Percentiles rank a stretch among this genome's conserved stretches.
Evolutionary conservation across 208 protist genomes (phyloP).

Genomic region (Crithidia acanthocephali): DNA sequence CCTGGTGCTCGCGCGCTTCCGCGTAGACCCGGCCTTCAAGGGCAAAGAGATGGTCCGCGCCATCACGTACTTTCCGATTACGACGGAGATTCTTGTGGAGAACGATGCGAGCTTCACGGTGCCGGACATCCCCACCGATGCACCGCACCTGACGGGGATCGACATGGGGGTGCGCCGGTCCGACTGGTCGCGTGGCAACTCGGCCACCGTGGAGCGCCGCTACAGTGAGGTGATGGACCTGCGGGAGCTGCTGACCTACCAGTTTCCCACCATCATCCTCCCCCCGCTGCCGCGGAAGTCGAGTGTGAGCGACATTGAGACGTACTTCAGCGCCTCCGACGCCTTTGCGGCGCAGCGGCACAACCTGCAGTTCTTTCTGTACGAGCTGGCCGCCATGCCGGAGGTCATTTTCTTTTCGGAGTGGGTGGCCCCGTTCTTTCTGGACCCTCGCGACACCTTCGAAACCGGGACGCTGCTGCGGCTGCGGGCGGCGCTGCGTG

Average conservation of each 20-base stretch:
- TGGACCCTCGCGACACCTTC: constrained; percentile 76
- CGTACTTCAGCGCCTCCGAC: constrained; percentile 62
- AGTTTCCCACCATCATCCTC: constrained; percentile 79
- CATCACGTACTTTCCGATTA: constrained; percentile 83
- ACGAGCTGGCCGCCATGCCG: constrained; percentile 67
- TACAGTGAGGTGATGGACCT: constrained; percentile 86
- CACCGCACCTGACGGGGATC: constrained; percentile 47
- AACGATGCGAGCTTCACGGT: constrained; percentile 43
- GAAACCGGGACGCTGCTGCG: constrained; percentile 51
- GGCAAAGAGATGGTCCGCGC: constrained; percentile 59
- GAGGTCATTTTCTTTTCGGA: constrained; percentile 81
- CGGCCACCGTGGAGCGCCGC: constrained; percentile 65
- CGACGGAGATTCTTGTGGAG: constrained; percentile 48
- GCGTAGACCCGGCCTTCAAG: constrained; percentile 49
- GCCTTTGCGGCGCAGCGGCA: constrained; percentile 58
- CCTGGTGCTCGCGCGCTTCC: constrained; percentile 47
- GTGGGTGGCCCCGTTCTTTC: constrained; percentile 78
- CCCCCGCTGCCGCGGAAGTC: constrained; percentile 83
- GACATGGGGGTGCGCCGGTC: constrained; percentile 53
- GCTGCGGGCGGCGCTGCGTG: constrained; percentile 45
- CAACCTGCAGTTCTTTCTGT: constrained; percentile 74
- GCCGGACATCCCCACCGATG: constrained; percentile 53
- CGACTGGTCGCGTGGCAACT: constrained; percentile 57
- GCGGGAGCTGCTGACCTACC: constrained; percentile 65
- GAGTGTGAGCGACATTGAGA: constrained; percentile 65